Conservation (phyloP, 2,329 filamentous ascomycete genomes). For the Ceratocystis huliohia region DNA sequence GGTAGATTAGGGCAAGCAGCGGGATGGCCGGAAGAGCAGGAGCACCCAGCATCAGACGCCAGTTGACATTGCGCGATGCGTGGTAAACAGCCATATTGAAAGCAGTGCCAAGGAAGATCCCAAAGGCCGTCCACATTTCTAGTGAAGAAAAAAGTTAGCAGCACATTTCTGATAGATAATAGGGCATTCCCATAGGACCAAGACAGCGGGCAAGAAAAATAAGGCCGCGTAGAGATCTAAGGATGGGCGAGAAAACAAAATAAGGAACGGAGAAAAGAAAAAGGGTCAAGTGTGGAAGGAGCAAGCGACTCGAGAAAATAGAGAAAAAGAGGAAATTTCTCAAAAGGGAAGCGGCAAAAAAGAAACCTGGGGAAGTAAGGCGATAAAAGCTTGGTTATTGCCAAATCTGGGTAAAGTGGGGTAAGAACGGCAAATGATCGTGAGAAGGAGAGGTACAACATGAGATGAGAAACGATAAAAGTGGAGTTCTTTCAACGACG, state of each 20-base stretch:
- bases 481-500: not conserved
- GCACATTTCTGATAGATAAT: not conserved
- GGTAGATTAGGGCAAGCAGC: conserved; percentile 42
- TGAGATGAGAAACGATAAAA: not conserved
- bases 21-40: conserved; percentile 54
- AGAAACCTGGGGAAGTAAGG: conserved; percentile 9
- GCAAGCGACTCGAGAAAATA: not conserved
- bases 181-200: not conserved
- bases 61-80: conserved; percentile 43
- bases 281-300: not conserved
- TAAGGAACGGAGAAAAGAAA: not conserved
- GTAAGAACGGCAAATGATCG: not conserved
- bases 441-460: conserved; percentile 2
- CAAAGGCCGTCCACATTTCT: conserved; percentile 41
- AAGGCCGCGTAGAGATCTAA: not conserved
- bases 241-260: not conserved
- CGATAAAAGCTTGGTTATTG: not conserved
- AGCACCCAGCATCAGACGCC: conserved; percentile 45
- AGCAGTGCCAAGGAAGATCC: conserved; percentile 52
- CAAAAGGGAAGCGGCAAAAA: not conserved
- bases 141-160: not conserved
- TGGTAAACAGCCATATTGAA: conserved; percentile 53
- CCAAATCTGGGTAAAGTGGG: conserved; percentile 25
- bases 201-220: not conserved
- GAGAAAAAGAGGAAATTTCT: not conserved